Conservation (phyloP, 2,329 filamentous ascomycete species). For the Neoarthrinium moseri region DNA sequence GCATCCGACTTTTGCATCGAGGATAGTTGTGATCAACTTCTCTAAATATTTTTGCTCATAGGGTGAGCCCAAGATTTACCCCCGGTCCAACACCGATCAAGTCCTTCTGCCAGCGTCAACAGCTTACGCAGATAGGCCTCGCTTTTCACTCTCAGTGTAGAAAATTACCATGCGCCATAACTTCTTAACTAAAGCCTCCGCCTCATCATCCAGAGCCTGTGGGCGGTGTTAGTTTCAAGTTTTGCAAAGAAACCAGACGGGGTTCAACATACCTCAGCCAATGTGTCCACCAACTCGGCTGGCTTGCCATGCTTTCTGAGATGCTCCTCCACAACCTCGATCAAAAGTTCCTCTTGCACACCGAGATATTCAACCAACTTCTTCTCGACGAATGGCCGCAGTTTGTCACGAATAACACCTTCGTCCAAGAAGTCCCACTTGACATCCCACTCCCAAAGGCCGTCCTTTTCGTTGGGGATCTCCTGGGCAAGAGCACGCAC, state of each 20-base stretch:
- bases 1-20: too few species aligned
- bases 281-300: conserved; percentile 77
- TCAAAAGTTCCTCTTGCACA: conserved; percentile 92
- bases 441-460: conserved; percentile 88
- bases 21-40: too few species aligned
- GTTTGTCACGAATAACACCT: conserved; percentile 75
- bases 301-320: conserved; percentile 73
- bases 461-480: conserved; percentile 83
- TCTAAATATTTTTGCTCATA: too few species aligned
- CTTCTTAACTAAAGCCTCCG: conserved; percentile 91
- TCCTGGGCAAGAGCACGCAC: conserved; percentile 81
- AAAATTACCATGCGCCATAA: conserved; percentile 98
- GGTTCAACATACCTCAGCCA: conserved; percentile 64
- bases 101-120: too few species aligned
- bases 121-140: conserved; percentile 78
- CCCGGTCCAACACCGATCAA: too few species aligned
- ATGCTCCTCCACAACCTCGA: conserved; percentile 89
- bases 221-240: conserved; percentile 25
- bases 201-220: conserved; percentile 89
- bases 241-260: not conserved
- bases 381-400: conserved; percentile 94
- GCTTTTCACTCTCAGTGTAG: conserved; percentile 92
- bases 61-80: too few species aligned
- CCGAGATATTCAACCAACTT: conserved; percentile 97
- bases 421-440: conserved; percentile 92